These are phyloP conservation scores for Xerocomellus intermedius DNA, from an alignment of 768 basidiomycete species.

Conservation along the genomic window DNA sequence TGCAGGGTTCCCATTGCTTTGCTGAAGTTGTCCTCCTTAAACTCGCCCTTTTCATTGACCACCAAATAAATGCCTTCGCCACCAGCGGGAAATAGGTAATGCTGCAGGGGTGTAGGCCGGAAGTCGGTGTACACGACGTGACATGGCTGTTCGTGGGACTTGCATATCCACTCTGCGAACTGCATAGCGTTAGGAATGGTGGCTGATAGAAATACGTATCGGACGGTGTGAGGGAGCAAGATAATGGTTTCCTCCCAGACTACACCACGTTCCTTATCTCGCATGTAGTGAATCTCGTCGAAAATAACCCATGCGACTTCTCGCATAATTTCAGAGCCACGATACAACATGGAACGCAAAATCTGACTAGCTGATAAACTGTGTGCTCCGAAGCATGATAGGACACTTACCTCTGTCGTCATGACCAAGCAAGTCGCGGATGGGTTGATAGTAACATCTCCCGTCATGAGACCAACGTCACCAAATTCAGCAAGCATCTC, in stretches of 20 bases:
- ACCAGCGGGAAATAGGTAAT: slow-evolving; percentile 96
- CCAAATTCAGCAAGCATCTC: slow-evolving; percentile 97
- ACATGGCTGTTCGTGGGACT: slow-evolving; percentile 95
- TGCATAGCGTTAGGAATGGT: slow-evolving; percentile 99
- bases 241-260: slow-evolving; percentile 99
- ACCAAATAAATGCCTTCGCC: slow-evolving; percentile 97
- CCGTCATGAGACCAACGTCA: slow-evolving; percentile 98
- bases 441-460: slow-evolving; percentile 98
- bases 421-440: slow-evolving; percentile 96
- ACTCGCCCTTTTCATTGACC: slow-evolving; percentile 98
- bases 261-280: slow-evolving; percentile 97
- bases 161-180: slow-evolving; percentile 98
- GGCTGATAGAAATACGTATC: slow-evolving; percentile 97
- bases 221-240: slow-evolving; percentile 91
- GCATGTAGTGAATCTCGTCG: slow-evolving; percentile 99
- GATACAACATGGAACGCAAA: slow-evolving; percentile 96
- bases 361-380: slow-evolving; percentile 53
- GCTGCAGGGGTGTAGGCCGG: slow-evolving; percentile 95
- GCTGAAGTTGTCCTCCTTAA: slow-evolving; percentile 94
- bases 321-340: slow-evolving; percentile 98
- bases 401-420: slow-evolving; percentile 86
- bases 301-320: slow-evolving; percentile 99
- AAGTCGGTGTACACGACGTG: slow-evolving; percentile 99
- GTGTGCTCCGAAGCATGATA: not conserved
- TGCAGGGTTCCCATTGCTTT: slow-evolving; percentile 96